Evolutionary conservation across 768 basidiomycete genomes (phyloP).

Genomic region (Agrocybe pediades): DNA sequence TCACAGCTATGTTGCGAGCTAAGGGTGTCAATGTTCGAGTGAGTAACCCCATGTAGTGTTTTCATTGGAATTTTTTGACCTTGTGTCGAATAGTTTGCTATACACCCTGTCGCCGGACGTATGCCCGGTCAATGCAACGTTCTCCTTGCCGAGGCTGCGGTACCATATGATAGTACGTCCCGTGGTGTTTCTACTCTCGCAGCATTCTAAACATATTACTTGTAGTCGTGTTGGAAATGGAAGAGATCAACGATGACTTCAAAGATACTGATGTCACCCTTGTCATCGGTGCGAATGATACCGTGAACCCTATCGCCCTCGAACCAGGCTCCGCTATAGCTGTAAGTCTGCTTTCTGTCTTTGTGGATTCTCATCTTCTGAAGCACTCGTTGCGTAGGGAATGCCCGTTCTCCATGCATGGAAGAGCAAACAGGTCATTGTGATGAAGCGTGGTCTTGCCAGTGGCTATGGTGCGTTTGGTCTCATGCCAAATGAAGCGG

Average conservation of each 20-base stretch:
- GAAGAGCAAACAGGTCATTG: slow-evolving; percentile 91
- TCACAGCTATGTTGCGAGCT: slow-evolving; percentile 68
- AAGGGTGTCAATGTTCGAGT: slow-evolving; percentile 78
- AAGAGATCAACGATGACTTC: slow-evolving; percentile 94
- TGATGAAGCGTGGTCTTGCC: slow-evolving; percentile 91
- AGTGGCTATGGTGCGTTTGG: slow-evolving; percentile 76
- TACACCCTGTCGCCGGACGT: slow-evolving; percentile 89
- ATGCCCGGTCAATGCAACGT: slow-evolving; percentile 96
- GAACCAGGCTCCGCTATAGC: slow-evolving; percentile 88
- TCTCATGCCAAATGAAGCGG: neutral
- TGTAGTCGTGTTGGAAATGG: slow-evolving; percentile 90
- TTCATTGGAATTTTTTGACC: neutral
- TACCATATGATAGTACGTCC: slow-evolving; percentile 81
- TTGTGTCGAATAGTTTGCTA: slow-evolving; percentile 56
- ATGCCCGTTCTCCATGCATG: slow-evolving; percentile 93
- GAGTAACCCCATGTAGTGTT: slow-evolving; percentile 16
- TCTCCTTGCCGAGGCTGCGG: slow-evolving; percentile 86
- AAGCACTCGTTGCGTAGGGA: slow-evolving; percentile 41
- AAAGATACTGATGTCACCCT: slow-evolving; percentile 86
- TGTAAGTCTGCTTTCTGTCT: slow-evolving; percentile 27
- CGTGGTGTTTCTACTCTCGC: neutral
- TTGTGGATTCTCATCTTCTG: neutral
- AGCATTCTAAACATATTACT: slow-evolving; percentile 25
- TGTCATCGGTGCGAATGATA: slow-evolving; percentile 92
- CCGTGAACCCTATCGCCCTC: slow-evolving; percentile 88